Evolutionary conservation across 345 rosid genomes (phyloP), one percentile per base, ranked within the genome.

Genomic region (Eutrema yunnanense): DNA sequence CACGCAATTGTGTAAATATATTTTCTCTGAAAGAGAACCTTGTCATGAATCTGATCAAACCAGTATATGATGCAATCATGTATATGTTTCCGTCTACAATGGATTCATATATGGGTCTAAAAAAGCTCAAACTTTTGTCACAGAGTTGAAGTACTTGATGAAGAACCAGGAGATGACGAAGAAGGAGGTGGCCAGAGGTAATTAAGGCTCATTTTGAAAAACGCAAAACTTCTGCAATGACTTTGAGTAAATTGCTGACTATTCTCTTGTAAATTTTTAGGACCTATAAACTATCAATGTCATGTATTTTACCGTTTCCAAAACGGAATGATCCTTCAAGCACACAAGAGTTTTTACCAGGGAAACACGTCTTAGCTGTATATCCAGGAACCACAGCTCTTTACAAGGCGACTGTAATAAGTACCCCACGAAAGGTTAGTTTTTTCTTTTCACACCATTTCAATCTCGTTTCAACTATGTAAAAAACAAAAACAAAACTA

Each of bases 321-420:
- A 90, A 76, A 56, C 72, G 84, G 57, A 88, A 80, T 43, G 95
- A 94, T 61, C 85, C 80, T 60, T 75, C 92, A 40, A 83, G 72
- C 16, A 83, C 79, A 53, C 91, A 67, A 14, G 99, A 95, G 67
- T 92, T 84, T 64, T 80, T 76, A 52, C 74, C 84, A 2, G 90
- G 96, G 69, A 82, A 81, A 72, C 94, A 82, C 46, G 99, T 92
- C 59, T 85, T 95, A 85, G 99, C 99, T n/a, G 98, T 95, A 71
- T 95, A 95, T 86, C 99, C 99, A 2, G 99, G 96, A 79, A 95
- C 99, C 40, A 92, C 98, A 22, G 90, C 97, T 14, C 92, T 95
- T 19, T 95, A 92, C 48, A 95, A 92, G 84, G 99, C 99, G 51
- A 95, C 99, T 44, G 97, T 95, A 16, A 84, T 87, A 40, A 83